Base-by-base conservation (phyloP, 495 filamentous ascomycete species). In the Wilcoxina mikolae region DNA sequence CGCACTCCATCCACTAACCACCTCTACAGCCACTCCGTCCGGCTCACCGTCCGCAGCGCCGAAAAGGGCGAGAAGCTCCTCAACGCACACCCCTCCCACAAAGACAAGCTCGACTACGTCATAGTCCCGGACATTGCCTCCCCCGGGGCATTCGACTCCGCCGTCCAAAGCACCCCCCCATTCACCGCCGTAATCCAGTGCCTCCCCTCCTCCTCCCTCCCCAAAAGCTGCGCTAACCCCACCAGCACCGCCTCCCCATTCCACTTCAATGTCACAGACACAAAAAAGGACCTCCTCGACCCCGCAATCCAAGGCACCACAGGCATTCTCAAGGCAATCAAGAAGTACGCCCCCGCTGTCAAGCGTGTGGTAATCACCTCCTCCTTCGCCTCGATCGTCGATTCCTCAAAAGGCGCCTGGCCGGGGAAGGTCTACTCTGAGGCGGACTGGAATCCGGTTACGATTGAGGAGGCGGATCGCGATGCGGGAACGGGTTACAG, bases 251-350 rank as follows among this genome's bases (percentile, higher is more conserved):
- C 89, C 2, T 82, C 79, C 11, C 87, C 88, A 7, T 93, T 90
- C 71, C 85, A 90, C 66, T 60, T 72, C 55, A 67, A 68, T 58
- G 70, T 74, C 57, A 75, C 70, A 27, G 84, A 94, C 61, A 75
- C 81, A 4, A 74, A 87, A 56, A 89, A 80, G 56, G 85, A 94
- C 31, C 76, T 95, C 31, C 68, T 95, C 31, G 83, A 91, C 58
- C 87, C 87, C 0, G 87, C 87, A 0, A 74, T 94, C 57, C 82
- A 81, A 62, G 90, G 90, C 49, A 95, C 89, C 7, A 88, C 79
- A 0, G 77, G 77, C 17, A 80, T 95, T 54, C 70, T 95, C 48
- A 75, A 76, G 53, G 81, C 85, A n/a, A 78, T 90, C 65, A 81
- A 84, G 65, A 75, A 78, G 51, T 71, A 76, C 55, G 85, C 85